A percentile compares a stretch with the other conserved stretches of the same genome.
Evolutionary conservation across 305 asterid species (phyloP).

Genomic region (Fraxinus floribunda): DNA sequence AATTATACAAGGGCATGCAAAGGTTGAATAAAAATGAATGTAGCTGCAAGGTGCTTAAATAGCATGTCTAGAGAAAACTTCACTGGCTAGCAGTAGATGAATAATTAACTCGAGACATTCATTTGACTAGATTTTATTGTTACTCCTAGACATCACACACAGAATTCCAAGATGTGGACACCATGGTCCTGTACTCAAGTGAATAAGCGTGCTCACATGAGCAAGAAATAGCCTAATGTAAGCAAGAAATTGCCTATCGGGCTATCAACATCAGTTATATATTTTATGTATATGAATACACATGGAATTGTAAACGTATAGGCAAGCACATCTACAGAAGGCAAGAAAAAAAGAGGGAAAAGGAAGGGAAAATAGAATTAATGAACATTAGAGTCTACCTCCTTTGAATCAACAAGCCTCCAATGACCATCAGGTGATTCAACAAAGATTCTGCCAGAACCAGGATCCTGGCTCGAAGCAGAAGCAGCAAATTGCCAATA

Average conservation of each 20-base stretch:
- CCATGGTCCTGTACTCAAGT: not conserved
- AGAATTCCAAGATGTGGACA: not conserved
- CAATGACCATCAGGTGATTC: constrained; percentile 78
- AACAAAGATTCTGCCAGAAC: constrained; percentile 92
- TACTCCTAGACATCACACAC: not conserved
- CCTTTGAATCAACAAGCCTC: constrained; percentile 83
- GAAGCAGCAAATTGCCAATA: constrained; percentile 93
- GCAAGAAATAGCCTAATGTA: not conserved
- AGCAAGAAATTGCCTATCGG: not conserved
- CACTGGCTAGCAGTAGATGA: not conserved
- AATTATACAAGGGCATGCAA: not conserved
- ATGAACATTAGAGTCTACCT: constrained; percentile 41
- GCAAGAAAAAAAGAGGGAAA: not conserved
- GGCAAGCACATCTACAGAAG: not conserved
- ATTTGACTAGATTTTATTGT: not conserved
- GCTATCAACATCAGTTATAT: not conserved
- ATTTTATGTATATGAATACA: not conserved
- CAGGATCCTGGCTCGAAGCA: constrained; percentile 80
- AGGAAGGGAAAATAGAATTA: not conserved
- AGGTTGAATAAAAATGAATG: not conserved
- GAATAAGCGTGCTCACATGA: not conserved
- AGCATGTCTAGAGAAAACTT: not conserved
- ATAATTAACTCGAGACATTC: not conserved
- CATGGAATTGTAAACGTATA: not conserved
- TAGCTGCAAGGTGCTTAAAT: constrained; percentile 2